phyloP scores from a whole-genome alignment of 306 rosid species.

The Arachis hypogaea region DNA sequence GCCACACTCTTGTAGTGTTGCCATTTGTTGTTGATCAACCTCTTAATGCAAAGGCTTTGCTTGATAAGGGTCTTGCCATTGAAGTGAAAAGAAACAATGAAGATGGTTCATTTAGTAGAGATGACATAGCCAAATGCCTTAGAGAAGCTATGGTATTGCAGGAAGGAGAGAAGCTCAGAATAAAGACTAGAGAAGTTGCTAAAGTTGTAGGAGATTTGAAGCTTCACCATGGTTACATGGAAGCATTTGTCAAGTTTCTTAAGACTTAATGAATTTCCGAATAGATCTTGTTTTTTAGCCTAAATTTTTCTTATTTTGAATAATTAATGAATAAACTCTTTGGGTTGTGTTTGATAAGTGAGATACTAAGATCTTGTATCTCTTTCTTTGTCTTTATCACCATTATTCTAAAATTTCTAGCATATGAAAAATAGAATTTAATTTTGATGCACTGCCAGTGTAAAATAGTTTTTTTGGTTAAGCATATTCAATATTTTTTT shows the following conservation, averaged over 20 bases:
- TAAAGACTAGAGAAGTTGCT: constrained; percentile 39
- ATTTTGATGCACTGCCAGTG: too few species aligned
- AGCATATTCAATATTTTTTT: too few species aligned
- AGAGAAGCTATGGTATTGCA: constrained; percentile 41
- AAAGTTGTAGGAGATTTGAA: constrained; percentile 29
- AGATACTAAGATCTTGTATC: too few species aligned
- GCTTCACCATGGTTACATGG: constrained; percentile 33
- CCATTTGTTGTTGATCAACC: constrained; percentile 50
- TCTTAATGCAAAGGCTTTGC: constrained; percentile 48
- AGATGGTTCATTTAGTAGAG: constrained; percentile 46
- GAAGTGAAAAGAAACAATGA: constrained; percentile 41
- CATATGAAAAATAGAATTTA: too few species aligned
- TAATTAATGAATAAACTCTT: too few species aligned
- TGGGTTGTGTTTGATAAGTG: too few species aligned
- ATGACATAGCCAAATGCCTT: constrained; percentile 43
- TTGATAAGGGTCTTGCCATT: constrained; percentile 45
- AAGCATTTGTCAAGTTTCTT: constrained; percentile 35
- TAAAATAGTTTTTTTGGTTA: too few species aligned
- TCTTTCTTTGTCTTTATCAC: too few species aligned
- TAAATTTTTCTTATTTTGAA: too few species aligned
- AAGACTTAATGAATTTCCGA: constrained; percentile 6
- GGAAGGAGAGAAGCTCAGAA: constrained; percentile 47
- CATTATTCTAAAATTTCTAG: too few species aligned
- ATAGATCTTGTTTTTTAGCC: constrained; percentile 22
- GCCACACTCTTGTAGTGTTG: constrained; percentile 45